Base-by-base conservation (phyloP, 164 flowering plant genomes). In the Chimonanthus praecox region DNA sequence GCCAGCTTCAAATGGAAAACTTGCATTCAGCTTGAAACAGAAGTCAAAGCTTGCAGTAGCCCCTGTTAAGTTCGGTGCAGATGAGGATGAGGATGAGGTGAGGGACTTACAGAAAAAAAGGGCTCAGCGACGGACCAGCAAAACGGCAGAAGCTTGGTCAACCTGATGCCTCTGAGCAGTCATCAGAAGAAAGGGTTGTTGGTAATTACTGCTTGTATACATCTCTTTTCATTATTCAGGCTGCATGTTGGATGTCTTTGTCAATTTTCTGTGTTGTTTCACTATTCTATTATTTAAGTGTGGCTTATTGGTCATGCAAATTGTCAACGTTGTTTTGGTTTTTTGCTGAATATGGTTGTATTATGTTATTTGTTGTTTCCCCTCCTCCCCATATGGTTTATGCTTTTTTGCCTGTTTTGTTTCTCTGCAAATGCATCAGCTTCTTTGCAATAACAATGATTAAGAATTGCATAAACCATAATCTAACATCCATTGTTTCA, bases 21-120 rank as follows among this genome's bases (percentile, higher is more conserved):
- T 96, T 73, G 99, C 99, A 15, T 96, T 96, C 83, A 96, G 99
- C 80, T 88, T 96, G 91, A 96, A 90, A 83, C 97, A 88, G 77
- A 95, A 92, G 80, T 94, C 99, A 47, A 96, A 90, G 82, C 85
- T 89, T 76, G 90, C 84, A 60, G 87, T 88, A 21, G 87, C 97
- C 49, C 78, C 94, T 64, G 86, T 93, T 63, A 90, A 87, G 81
- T 79, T 94, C 51, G 94, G 83, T 74, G 97, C 79, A 54, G 99
- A 95, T 81, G 97, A 90, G 76, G 99, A 89, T 76, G 98, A 88
- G 76, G 99, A 89, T 77, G 98, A 88, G 70, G 87, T 70, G 94
- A 84, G 44, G 68, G 71, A 43, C 84, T 82, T 78, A 76, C 72
- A 71, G 88, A 76, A 72, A 76, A 72, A 81, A 77, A 75, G 73